phyloP scores from a whole-genome alignment of 208 protist species.

The Leishmania mexicana region DNA sequence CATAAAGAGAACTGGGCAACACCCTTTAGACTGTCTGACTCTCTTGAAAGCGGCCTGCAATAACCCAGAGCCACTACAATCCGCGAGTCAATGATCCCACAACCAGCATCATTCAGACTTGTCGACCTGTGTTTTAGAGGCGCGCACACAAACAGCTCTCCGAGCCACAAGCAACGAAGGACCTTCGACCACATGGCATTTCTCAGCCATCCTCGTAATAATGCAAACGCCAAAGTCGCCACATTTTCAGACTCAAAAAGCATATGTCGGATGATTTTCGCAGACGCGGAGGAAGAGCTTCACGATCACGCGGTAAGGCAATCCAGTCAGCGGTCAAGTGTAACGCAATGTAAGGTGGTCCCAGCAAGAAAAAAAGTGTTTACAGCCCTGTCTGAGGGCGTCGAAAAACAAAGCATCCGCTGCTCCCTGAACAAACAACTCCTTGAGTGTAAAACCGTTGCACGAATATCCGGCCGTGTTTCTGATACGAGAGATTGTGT shows the following conservation, averaged over 20 bases:
- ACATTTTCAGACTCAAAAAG: background rate
- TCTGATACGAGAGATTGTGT: background rate
- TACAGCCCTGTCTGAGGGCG: background rate
- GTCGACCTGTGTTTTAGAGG: background rate
- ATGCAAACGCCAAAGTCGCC: too few relatives aligned
- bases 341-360: background rate
- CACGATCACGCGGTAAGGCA: background rate
- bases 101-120: background rate
- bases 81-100: background rate
- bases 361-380: background rate
- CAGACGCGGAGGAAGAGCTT: too few relatives aligned
- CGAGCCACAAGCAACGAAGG: background rate
- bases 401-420: background rate
- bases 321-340: background rate
- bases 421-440: background rate
- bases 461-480: background rate
- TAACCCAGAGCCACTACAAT: background rate
- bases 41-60: background rate
- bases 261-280: background rate
- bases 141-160: background rate
- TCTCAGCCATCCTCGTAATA: background rate
- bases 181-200: background rate
- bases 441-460: background rate
- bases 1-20: background rate
- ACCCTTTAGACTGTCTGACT: too few relatives aligned